Base-by-base conservation (phyloP, 2,329 filamentous ascomycete species). In the Penicillium hesseltinei region DNA sequence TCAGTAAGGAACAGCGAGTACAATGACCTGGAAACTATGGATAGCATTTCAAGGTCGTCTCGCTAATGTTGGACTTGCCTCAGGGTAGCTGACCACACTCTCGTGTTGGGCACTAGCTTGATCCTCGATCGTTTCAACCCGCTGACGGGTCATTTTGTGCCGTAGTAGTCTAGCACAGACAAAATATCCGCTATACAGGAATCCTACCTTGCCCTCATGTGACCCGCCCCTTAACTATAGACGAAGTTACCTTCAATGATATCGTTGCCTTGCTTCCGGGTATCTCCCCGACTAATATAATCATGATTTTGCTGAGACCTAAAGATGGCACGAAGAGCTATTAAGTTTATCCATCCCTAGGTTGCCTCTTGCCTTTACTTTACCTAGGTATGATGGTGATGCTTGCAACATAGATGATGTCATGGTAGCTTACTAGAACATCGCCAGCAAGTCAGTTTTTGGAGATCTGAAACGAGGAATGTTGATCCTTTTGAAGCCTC, bases 71-170 rank as follows among this genome's bases (percentile, higher is more conserved):
- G 31, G 25, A 56, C 57, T 45, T 58, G 63, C 65, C 57, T 71
- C 66, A 2, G 66, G 65, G 25, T 66, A 67, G 48, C 66, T 66
- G 4, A 51, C 59, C 7, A 71, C 64, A 33, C 59, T 61, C 51
- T 69, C 66, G 23, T 66, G 54, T 11, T 52, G 50, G 19, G 67
- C 66, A 23, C 48, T 61, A 7, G 50, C 44, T 43, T 71, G 48
- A 49, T 70, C 60, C 27, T 51, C 61, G 36, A 71, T 65, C 51
- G 57, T 59, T 40, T 69, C 54, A 15, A 67, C 63, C 64, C 68
- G 33, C 31, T 43, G 15, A 56, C 40, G 21, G 35, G 53, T 53
- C 36, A 55, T 51, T 15, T 7, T 40, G 10, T 33, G 27, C 25
- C 15, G 46, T 49, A 38, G 48, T 36, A 23, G 19, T 25, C 19